Conservation (phyloP, 345 rosid genomes). For the Orychophragmus violaceus region DNA sequence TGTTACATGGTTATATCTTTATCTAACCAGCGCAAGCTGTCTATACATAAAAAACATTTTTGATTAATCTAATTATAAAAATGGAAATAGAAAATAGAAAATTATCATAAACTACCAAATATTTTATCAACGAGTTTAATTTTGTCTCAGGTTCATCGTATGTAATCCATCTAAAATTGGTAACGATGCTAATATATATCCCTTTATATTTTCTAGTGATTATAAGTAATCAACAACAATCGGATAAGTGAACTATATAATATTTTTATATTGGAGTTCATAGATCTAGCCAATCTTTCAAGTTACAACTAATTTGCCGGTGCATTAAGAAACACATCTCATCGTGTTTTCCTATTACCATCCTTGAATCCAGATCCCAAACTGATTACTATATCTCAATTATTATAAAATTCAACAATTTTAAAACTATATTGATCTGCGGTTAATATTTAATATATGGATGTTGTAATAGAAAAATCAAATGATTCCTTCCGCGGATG, state of each 20-base stretch:
- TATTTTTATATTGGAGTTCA: conserved; percentile 4
- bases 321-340: conserved; percentile 28
- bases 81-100: not conserved
- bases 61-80: not conserved
- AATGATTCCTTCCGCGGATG: conserved; percentile 29
- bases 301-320: conserved; percentile 23
- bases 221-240: not conserved
- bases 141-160: not conserved
- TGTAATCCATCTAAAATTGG: not conserved
- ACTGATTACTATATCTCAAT: conserved; percentile 1
- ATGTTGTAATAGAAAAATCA: conserved; percentile 11
- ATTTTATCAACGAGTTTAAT: not conserved
- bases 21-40: not conserved
- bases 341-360: conserved; percentile 18
- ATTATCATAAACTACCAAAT: not conserved
- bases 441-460: conserved; percentile 5
- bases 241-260: not conserved
- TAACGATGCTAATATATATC: not conserved
- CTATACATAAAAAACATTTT: not conserved
- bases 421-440: not conserved
- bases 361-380: conserved; percentile 25
- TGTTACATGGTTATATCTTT: not conserved
- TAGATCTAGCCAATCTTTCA: conserved; percentile 20
- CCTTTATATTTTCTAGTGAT: not conserved
- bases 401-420: not conserved